Base-by-base conservation (phyloP, 2,329 filamentous ascomycete genomes). In the Microascus cirrosus region DNA sequence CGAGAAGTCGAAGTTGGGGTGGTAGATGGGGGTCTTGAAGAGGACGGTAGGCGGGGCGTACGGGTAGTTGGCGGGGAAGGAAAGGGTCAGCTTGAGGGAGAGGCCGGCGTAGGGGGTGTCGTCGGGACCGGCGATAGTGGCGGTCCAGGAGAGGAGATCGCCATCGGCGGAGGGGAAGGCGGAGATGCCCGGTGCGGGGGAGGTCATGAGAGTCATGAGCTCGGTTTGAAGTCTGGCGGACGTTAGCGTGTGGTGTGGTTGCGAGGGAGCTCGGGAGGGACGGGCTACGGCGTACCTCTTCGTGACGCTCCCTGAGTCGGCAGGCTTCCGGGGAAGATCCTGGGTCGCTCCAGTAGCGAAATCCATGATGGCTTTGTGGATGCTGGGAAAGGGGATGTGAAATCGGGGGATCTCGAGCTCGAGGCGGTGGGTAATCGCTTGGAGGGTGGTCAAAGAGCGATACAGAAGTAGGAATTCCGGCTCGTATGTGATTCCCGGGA, bases 21-120 rank as follows among this genome's bases (percentile, higher is more conserved):
- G 94, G 79, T 97, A 99, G 74, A 99, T 96, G 42, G 94, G 94
- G 7, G 95, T 99, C 78, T 92, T 95, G 84, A 96, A 99, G 60
- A 96, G 81, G 20, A 99, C 94, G 2, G 87, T 90, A 0, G 94
- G 94, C 24, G 94, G 84, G 1, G 86, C 83, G 71, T 96, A 96
- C 11, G 94, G 94, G 70, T 99, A 99, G 76, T 93, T 96, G 65
- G 82, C 78, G 10, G 93, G 91, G 74, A 97, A 99, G 54, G 84
- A 80, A 70, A 99, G 93, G 64, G 85, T 87, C 64, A 99, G 88
- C 78, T 96, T 97, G 76, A 99, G 87, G 54, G 84, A 89, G 57
- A 97, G 82, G 63, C 84, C 84, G 42, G 89, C 85, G 73, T 99
- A 99, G 57, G 92, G 93, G 1, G 94, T 99, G 67, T 90, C 92